phyloP scores from a whole-genome alignment of 352 stramenopile species.

The Phytophthora ohioensis region DNA sequence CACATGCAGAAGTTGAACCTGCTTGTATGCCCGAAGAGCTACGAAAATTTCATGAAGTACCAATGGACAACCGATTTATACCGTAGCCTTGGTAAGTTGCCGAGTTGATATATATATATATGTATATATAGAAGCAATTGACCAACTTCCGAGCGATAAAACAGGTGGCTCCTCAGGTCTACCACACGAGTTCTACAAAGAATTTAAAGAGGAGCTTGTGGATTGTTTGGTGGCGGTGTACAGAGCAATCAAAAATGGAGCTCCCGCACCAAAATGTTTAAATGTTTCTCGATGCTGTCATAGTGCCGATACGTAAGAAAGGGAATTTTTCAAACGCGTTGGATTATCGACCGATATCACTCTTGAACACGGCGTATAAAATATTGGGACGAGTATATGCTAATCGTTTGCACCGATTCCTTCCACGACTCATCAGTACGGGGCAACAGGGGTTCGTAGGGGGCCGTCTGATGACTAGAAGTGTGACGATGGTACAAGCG shows the following conservation, averaged over 20 bases:
- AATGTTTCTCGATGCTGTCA: neutral
- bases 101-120: too few species aligned
- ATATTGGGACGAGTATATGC: conserved; percentile 3
- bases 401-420: neutral
- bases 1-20: neutral
- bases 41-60: conserved; percentile 9
- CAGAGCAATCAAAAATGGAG: neutral
- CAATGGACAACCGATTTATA: neutral
- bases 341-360: conserved; percentile 17
- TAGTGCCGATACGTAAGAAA: conserved; percentile 10
- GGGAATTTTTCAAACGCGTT: conserved; percentile 14
- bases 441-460: conserved; percentile 23
- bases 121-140: conserved; percentile 1
- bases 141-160: conserved; percentile 2
- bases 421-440: conserved; percentile 4
- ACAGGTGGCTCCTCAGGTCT: neutral
- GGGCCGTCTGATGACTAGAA: neutral
- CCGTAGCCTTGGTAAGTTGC: neutral
- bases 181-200: conserved; percentile 18
- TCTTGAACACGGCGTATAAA: conserved; percentile 23
- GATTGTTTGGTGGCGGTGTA: neutral
- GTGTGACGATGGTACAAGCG: conserved; percentile 1
- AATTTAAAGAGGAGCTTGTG: conserved; percentile 5
- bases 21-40: neutral
- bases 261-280: neutral